Evolutionary conservation across 164 flowering plant genomes (phyloP).

Genomic region (Nymphaea thermarum): DNA sequence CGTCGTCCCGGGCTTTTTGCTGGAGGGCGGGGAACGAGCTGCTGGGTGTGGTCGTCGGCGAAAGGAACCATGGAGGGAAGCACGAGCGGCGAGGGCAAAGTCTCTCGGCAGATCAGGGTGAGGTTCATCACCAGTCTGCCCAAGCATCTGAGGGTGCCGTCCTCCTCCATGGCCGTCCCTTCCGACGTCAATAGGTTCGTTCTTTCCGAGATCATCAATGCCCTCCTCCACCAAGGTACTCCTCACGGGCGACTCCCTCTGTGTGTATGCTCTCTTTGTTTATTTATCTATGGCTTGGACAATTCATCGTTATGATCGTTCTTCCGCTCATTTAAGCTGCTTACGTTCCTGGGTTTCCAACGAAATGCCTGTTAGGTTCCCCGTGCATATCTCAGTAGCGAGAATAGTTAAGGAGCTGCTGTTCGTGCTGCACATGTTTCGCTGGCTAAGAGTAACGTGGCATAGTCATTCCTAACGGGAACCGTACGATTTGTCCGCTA

Average conservation of each 20-base stretch:
- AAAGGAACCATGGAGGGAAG: slow-evolving; percentile 3
- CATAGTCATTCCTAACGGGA: no score
- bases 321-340: no score
- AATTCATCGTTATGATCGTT: no score
- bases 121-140: slow-evolving; percentile 75
- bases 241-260: neutral
- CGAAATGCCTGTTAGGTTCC: no score
- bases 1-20: no score
- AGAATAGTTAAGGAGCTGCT: no score
- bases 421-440: no score
- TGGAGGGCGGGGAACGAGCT: no score
- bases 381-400: no score
- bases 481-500: no score
- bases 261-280: neutral
- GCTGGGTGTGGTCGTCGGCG: neutral
- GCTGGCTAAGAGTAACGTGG: no score
- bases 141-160: slow-evolving; percentile 42
- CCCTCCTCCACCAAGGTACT: slow-evolving; percentile 48
- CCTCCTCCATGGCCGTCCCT: slow-evolving; percentile 60
- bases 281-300: neutral
- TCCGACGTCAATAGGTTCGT: slow-evolving; percentile 57
- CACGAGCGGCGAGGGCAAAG: slow-evolving; percentile 12
- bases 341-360: no score
- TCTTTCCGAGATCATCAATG: slow-evolving; percentile 68
- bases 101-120: slow-evolving; percentile 47